Conservation (phyloP, 495 filamentous ascomycete genomes). For the Trichoderma erinaceum region DNA sequence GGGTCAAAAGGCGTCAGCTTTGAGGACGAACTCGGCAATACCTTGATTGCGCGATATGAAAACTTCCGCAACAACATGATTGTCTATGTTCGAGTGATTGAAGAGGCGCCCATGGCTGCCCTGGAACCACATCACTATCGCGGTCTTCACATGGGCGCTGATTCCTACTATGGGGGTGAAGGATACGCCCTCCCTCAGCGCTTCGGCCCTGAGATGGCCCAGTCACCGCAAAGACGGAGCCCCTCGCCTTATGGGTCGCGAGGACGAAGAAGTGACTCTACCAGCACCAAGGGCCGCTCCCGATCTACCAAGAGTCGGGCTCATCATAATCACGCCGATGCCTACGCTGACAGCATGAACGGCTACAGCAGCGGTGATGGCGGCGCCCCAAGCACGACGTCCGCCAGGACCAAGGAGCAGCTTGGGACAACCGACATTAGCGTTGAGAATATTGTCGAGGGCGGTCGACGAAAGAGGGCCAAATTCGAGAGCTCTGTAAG, state of each 20-base stretch:
- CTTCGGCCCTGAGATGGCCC: constrained; percentile 53
- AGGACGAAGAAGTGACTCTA: constrained; percentile 73
- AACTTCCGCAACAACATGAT: constrained; percentile 86
- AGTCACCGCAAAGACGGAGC: constrained; percentile 68
- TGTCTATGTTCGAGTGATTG: constrained; percentile 82
- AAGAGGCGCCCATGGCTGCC: constrained; percentile 50
- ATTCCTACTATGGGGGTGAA: constrained; percentile 25
- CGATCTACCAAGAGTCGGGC: constrained; percentile 66
- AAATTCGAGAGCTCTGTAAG: constrained; percentile 98
- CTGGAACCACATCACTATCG: constrained; percentile 34
- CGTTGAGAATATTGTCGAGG: constrained; percentile 95
- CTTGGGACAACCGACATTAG: constrained; percentile 94
- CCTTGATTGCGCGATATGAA: constrained; percentile 89
- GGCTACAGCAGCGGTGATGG: constrained; percentile 79
- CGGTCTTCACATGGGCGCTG: constrained; percentile 28
- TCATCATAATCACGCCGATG: constrained; percentile 49
- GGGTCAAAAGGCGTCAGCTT: constrained; percentile 77
- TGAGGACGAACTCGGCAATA: constrained; percentile 78
- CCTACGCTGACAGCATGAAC: constrained; percentile 56
- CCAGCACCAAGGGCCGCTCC: constrained; percentile 54
- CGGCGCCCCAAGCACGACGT: constrained; percentile 64
- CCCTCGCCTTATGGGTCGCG: constrained; percentile 69
- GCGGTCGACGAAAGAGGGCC: constrained; percentile 86
- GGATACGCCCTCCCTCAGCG: constrained; percentile 45
- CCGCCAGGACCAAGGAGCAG: constrained; percentile 70